These are phyloP conservation scores for Carpinus viminea DNA, from an alignment of 306 rosid species.

Conservation along the genomic window DNA sequence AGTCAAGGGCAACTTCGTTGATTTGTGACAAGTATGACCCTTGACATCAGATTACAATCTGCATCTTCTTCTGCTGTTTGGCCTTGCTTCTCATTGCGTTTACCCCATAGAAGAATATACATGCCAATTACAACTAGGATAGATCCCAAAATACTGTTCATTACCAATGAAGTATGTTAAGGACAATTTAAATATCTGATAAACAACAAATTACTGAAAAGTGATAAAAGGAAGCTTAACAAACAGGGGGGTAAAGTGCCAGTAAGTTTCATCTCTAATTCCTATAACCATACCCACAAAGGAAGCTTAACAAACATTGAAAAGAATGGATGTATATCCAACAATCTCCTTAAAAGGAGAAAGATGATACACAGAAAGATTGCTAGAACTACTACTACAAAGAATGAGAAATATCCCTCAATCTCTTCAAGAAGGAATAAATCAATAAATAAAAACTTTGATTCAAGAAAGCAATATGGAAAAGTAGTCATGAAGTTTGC, in stretches of 20 bases:
- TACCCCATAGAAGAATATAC: conserved; percentile 84
- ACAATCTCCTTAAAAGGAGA: neutral
- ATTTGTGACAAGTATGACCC: conserved; percentile 19
- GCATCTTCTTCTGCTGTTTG: conserved; percentile 47
- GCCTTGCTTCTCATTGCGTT: conserved; percentile 52
- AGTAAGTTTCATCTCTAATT: neutral
- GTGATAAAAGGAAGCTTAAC: too few species aligned
- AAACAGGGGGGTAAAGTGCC: too few species aligned
- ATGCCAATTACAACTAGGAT: conserved; percentile 67
- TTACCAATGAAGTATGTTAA: conserved; percentile 29
- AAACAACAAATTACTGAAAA: conserved; percentile 8
- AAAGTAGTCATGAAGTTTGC: neutral
- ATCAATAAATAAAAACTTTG: neutral
- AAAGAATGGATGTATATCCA: neutral
- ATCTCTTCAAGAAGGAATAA: neutral
- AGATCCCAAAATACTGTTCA: conserved; percentile 74
- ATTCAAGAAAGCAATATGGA: conserved; percentile 16
- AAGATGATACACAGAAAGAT: neutral
- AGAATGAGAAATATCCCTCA: neutral
- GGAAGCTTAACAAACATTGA: neutral
- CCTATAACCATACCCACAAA: neutral
- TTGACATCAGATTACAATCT: conserved; percentile 23
- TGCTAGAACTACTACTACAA: neutral
- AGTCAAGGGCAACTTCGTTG: conserved; percentile 5
- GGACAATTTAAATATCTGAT: neutral